Evolutionary conservation across 2,329 filamentous ascomycete species (phyloP), one percentile per base, ranked within the genome.

Genomic region (Emmonsia crescens): DNA sequence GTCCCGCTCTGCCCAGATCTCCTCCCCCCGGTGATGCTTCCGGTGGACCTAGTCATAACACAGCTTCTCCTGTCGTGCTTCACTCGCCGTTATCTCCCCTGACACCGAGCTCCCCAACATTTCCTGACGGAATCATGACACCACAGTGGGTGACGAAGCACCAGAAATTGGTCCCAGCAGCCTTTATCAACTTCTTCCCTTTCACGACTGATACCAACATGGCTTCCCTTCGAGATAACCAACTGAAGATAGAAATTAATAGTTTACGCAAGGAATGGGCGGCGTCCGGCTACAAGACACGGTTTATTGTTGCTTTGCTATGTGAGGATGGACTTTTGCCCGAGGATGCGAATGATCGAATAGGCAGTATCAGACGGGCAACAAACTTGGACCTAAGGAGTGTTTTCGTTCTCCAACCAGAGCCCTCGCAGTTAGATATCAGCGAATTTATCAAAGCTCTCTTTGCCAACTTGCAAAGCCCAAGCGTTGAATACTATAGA

Each of bases 81-180:
- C 93, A 97, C 74, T 97, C 94, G 14, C 90, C 92, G 1, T 85
- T 96, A 66, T 97, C 94, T 2, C 94, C 93, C 0, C 80, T 97
- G 36, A 94, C 89, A 46, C 91, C 92, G 3, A 83, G 82, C 8
- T 96, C 93, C 8, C 80, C 85, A 2, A 82, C 95, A 2, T 97
- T 94, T 71, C 92, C 93, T 8, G 94, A 97, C 75, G 94, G 93
- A 4, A 79, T 96, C 62, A 85, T 96, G 72, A 85, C 91, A 63
- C 82, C 87, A 24, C 76, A 84, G 64, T 99, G 93, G 93, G 80
- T 96, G 60, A 83, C 84, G 63, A 99, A 97, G 73, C 93, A 97
- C 72, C 92, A 96, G 71, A 80, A 88, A 59, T 79, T 91, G 21
- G 82, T 97, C 27, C 93, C 93, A 1, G 89, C 90, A 64, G 82